These are phyloP conservation scores for Helotiales sp. DNA, from an alignment of 2,329 filamentous ascomycete species.

Conservation along the genomic window DNA sequence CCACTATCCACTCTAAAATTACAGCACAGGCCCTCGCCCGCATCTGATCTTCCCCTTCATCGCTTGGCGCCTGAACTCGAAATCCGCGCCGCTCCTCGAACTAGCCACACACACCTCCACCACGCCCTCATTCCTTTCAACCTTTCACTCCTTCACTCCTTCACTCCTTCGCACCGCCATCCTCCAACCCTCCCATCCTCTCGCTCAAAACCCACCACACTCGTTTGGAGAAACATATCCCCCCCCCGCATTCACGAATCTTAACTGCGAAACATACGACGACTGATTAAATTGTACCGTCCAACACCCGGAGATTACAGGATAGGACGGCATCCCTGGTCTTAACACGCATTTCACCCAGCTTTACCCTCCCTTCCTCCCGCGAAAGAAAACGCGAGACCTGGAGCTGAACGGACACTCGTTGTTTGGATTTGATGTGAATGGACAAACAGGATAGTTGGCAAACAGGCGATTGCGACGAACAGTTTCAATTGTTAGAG, in stretches of 20 bases:
- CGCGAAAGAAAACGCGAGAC: constrained; percentile 16
- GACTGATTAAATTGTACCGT: background rate
- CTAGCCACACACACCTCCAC: background rate
- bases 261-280: background rate
- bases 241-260: background rate
- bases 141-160: background rate
- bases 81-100: background rate
- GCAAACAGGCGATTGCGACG: background rate
- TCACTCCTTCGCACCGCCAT: background rate
- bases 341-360: constrained; percentile 8
- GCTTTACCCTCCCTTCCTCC: background rate
- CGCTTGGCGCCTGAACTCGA: background rate
- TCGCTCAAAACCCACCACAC: background rate
- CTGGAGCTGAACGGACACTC: background rate
- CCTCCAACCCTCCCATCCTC: background rate
- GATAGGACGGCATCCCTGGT: constrained; percentile 11
- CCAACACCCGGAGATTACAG: constrained; percentile 11
- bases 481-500: background rate
- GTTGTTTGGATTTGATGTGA: background rate
- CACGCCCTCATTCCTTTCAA: background rate
- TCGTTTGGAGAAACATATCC: background rate
- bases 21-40: background rate
- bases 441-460: background rate
- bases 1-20: constrained; percentile 2
- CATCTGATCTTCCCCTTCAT: background rate